phyloP scores from a whole-genome alignment of 1,284 basidiomycete genomes.

The Tausonia pullulans region DNA sequence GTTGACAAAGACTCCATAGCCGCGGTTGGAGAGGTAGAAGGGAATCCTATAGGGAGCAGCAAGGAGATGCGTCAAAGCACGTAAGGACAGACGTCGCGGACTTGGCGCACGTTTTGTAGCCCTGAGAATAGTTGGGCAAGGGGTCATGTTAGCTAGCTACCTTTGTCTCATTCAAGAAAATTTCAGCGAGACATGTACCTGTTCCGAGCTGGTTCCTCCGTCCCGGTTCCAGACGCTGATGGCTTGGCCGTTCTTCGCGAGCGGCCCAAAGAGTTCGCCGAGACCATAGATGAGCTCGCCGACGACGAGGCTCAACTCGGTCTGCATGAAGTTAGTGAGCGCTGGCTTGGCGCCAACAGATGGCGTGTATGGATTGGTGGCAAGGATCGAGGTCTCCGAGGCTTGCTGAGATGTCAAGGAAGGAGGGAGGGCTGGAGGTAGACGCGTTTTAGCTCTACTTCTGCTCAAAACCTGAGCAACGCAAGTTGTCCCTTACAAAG shows the following conservation, averaged over 20 bases:
- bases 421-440: neutral
- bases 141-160: no score
- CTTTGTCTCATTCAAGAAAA: no score
- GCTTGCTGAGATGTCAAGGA: neutral
- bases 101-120: slow-evolving; percentile 56
- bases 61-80: neutral
- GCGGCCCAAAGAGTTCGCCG: slow-evolving; percentile 55
- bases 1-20: slow-evolving; percentile 64
- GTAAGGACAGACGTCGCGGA: no score
- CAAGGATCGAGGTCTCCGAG: slow-evolving; percentile 23
- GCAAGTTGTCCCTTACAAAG: neutral
- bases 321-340: slow-evolving; percentile 48
- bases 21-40: slow-evolving; percentile 40
- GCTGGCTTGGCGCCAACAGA: slow-evolving; percentile 39
- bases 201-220: slow-evolving; percentile 45
- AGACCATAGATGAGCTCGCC: slow-evolving; percentile 61
- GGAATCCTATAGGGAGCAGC: slow-evolving; percentile 23
- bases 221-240: slow-evolving; percentile 57
- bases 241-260: slow-evolving; percentile 58
- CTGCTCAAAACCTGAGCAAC: neutral
- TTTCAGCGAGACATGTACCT: slow-evolving; percentile 22
- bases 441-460: neutral
- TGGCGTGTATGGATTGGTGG: slow-evolving; percentile 42
- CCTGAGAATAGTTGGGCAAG: slow-evolving; percentile 20
- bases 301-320: slow-evolving; percentile 55